These are phyloP conservation scores for Penicillium oxalicum DNA, from an alignment of 2,329 filamentous ascomycete species.

Conservation along the genomic window DNA sequence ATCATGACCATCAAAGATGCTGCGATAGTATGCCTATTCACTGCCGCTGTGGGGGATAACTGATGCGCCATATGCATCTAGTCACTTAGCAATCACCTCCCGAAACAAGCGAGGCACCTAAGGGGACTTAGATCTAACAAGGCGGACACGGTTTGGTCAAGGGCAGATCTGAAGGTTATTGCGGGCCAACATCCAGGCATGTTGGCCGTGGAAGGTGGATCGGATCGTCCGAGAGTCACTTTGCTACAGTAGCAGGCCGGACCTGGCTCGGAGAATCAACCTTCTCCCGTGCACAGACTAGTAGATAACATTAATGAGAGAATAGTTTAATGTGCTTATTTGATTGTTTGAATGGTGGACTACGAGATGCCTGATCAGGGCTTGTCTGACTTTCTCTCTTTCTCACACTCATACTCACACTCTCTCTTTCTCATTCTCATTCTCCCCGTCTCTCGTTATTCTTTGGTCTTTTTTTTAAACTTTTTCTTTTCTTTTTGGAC, in stretches of 20 bases:
- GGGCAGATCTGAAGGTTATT: conserved; percentile 14
- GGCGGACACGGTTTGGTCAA: conserved; percentile 10
- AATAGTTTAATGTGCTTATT: no score
- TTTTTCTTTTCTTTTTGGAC: no score
- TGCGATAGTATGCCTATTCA: conserved; percentile 1
- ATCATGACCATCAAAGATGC: background rate
- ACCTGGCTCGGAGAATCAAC: conserved; percentile 11
- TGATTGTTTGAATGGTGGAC: background rate
- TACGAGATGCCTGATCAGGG: background rate
- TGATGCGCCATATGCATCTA: conserved; percentile 7
- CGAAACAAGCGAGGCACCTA: conserved; percentile 16
- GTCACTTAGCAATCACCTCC: conserved; percentile 14
- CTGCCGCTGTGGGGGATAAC: conserved; percentile 4
- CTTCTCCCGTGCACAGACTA: conserved; percentile 2
- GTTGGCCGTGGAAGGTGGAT: conserved; percentile 27
- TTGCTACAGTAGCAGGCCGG: conserved; percentile 4
- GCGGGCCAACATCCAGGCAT: conserved; percentile 19
- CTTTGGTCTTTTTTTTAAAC: no score
- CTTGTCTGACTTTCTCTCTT: background rate
- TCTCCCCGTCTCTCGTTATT: no score
- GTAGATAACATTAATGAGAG: background rate
- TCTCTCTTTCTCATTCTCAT: no score
- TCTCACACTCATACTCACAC: no score
- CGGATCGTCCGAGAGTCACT: conserved; percentile 20
- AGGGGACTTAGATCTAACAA: conserved; percentile 8